Evolutionary conservation across 371 early-diverging fungal genomes (phyloP), one percentile per base, ranked within the genome.

Genomic region (Saksenaea oblongispora): DNA sequence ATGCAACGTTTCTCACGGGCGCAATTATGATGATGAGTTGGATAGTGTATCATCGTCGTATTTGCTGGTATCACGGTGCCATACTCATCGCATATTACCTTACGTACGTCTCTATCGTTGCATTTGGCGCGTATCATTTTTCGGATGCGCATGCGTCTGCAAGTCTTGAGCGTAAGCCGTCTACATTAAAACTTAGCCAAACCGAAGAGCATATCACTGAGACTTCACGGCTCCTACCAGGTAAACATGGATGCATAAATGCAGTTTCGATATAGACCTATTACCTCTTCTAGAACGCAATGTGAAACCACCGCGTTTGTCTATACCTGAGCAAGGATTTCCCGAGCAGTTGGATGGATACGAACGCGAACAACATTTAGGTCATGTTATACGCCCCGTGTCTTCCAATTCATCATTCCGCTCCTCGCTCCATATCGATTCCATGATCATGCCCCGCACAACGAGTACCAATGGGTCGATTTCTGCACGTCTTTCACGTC

Each of bases 1-100:
- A 93, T 72, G 78, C 89, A 7, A 67, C 75, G 2, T 92, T 91
- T 69, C 85, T 93, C 55, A 76, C 80, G 2, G 85, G 89, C 36
- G 87, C 93, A 17, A 75, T 88, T 36, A 51, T 86, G 13, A 83
- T 89, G 44, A 70, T 82, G 1, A 66, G 84, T 0, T 84, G 83
- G 65, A 89, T 91, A 31, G 75, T 87, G 4, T 79, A 83, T 31
- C 86, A 89, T 37, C 77, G 80, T n/a, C 66, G 78, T 28, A 90
- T 91, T 24, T 76, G 84, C 0, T 83, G 89, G 65, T 75, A 82
- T 42, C 90, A 91, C 58, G 81, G 87, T 22, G 53, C 84, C 3
- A 57, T 70, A 7, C 70, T 90, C n/a, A 73, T 87, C 14, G 44
- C 69, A 0, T 87, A 82, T 34, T 89, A 90, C 57, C 54, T 79